phyloP scores from a whole-genome alignment of 192 early-diverging fungal species.

The Coemansia sp. region DNA sequence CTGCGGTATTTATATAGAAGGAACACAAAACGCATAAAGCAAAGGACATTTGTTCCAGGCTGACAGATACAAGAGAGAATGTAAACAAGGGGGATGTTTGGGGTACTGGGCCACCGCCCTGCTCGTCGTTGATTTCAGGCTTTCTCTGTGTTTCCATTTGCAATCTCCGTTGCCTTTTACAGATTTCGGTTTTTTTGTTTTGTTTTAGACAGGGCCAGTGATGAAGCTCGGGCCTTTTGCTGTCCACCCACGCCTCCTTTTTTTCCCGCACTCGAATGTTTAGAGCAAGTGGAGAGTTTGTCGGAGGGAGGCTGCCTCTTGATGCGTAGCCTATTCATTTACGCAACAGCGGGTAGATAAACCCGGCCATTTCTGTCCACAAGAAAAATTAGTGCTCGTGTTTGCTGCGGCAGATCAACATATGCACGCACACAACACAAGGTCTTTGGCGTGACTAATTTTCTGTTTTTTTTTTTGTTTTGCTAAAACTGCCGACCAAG shows the following conservation, averaged over 20 bases:
- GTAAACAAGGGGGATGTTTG: neutral
- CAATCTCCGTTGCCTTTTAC: constrained; percentile 2
- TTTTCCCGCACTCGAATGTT: neutral
- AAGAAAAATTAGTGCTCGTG: neutral
- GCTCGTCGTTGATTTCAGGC: constrained; percentile 2
- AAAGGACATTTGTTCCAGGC: neutral
- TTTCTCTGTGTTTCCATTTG: neutral
- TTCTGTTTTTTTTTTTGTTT: neutral
- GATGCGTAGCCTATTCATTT: neutral
- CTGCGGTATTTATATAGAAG: neutral
- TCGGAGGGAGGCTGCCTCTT: neutral
- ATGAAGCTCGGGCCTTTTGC: neutral
- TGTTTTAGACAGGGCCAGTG: neutral
- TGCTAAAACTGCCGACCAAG: too few species aligned
- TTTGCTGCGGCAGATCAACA: neutral
- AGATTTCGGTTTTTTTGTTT: neutral
- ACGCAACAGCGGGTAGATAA: neutral
- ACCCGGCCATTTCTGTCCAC: neutral
- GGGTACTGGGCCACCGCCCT: neutral
- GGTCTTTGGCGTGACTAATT: neutral
- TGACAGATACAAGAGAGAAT: neutral
- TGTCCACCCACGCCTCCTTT: neutral
- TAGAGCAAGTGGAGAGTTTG: neutral
- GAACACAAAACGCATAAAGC: neutral
- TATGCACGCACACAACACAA: neutral